Conservation (phyloP, 2,329 filamentous ascomycete genomes). For the Alternaria hordeiaustralica region DNA sequence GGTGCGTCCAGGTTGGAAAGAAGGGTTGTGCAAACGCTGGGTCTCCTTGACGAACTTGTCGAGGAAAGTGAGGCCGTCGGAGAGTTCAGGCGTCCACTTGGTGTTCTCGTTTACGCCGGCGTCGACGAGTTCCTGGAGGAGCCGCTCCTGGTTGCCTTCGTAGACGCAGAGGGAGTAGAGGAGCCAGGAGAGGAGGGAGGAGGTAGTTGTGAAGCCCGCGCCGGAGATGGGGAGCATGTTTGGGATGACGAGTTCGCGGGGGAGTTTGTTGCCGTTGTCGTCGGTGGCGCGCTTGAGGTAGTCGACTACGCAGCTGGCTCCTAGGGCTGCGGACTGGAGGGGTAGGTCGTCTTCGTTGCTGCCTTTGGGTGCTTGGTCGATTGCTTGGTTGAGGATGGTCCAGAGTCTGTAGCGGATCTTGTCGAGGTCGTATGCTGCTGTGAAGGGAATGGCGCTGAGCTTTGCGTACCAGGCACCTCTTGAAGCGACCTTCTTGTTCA, state of each 20-base stretch:
- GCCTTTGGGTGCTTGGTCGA: conserved; percentile 15
- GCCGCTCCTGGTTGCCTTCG: conserved; percentile 24
- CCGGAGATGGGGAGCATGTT: conserved; percentile 17
- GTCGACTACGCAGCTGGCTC: conserved; percentile 37
- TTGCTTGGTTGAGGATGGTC: conserved; percentile 9
- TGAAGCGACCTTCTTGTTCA: conserved; percentile 21
- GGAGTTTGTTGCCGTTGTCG: conserved; percentile 30
- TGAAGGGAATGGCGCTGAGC: conserved; percentile 11
- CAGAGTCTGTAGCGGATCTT: conserved; percentile 8
- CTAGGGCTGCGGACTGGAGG: conserved; percentile 45
- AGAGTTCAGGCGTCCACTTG: conserved; percentile 25
- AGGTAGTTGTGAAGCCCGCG: conserved; percentile 30
- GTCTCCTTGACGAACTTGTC: conserved; percentile 33
- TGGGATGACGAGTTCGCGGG: conserved; percentile 18
- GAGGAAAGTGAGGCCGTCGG: conserved; percentile 25
- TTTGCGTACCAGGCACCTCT: conserved; percentile 18
- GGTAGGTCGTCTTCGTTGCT: conserved; percentile 22
- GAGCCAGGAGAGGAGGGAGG: conserved; percentile 29
- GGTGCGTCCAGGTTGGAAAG: conserved; percentile 59
- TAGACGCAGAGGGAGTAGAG: conserved; percentile 27
- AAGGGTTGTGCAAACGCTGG: conserved; percentile 28
- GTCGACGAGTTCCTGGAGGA: conserved; percentile 30
- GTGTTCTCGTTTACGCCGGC: conserved; percentile 22
- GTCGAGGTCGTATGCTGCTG: conserved; percentile 9
- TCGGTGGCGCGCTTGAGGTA: conserved; percentile 29